Evolutionary conservation across 257 asterid genomes (phyloP).

Genomic region (Capsicum pubescens): DNA sequence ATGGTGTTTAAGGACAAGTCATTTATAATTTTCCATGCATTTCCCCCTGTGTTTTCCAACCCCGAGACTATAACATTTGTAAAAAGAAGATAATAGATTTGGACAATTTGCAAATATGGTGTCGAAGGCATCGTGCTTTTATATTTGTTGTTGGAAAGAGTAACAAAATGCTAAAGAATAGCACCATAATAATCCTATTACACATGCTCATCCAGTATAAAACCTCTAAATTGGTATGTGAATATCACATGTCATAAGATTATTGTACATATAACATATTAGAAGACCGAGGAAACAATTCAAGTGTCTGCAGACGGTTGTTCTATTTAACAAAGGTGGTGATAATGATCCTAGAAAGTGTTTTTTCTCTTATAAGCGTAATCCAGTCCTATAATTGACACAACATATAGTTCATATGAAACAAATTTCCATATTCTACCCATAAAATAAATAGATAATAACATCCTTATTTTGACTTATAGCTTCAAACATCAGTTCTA

Average conservation of each 20-base stretch:
- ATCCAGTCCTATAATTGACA: not conserved
- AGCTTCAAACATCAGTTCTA: not conserved
- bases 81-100: not conserved
- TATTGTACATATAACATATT: not conserved
- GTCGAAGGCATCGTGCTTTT: not conserved
- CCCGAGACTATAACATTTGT: constrained; percentile 2
- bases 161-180: not conserved
- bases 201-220: not conserved
- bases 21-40: not conserved
- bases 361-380: not conserved
- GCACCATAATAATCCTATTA: not conserved
- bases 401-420: not conserved
- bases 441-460: not conserved
- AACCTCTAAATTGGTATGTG: not conserved
- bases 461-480: not conserved
- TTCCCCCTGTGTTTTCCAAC: not conserved
- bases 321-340: not conserved
- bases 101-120: not conserved
- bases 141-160: not conserved
- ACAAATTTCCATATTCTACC: too few species aligned
- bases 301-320: not conserved
- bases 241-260: not conserved
- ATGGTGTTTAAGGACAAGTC: not conserved
- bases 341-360: not conserved
- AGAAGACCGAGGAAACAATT: not conserved